Evolutionary conservation across 2,329 filamentous ascomycete species (phyloP), one percentile per base, ranked within the genome.

Genomic region (Chalaropsis thielavioides): DNA sequence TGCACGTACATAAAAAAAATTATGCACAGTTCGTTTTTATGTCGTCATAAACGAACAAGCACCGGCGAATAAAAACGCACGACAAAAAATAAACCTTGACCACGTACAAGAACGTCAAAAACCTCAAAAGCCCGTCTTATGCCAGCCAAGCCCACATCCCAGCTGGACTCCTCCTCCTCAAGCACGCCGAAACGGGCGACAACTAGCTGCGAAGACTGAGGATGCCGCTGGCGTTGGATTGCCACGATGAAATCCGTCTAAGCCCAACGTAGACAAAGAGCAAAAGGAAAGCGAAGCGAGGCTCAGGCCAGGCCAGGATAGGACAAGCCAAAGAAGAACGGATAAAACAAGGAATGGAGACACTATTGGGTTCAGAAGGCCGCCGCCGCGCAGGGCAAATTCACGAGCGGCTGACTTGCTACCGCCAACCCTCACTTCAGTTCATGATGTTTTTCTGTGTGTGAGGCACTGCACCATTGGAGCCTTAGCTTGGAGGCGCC

Each of bases 221-320:
- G 15, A 46, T n/a, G 6, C 43, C 43, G 51, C 35, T 27, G 51
- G 10, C 27, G 24, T n/a, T 58, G 27, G 51, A 58, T 58, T 58
- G 51, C 24, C 24, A 31, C 27, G 51, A 58, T 38, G 27, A 58
- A 58, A 58, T 58, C 27, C 51, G 51, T 58, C 51, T 58, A 58
- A 8, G 51, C 51, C 51, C 24, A 58, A 58, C 51, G 7, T 58
- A 27, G 51, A 31, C 51, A 35, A 31, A 35, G 27, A 58, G 51
- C 31, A 10, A 31, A 13, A 27, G 24, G 31, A 58, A 8, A 15
- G 27, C 15, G 51, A 58, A 58, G 27, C 24, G 27, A 38, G 19
- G 15, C 17, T 8, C 51, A 31, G 8, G 24, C 51, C 24, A 54
- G 11, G 49, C 22, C 22, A 31, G 24, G 19, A 15, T 19, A 51